Evolutionary conservation across 208 protist species (phyloP).

Genomic region (Giardia muris): DNA sequence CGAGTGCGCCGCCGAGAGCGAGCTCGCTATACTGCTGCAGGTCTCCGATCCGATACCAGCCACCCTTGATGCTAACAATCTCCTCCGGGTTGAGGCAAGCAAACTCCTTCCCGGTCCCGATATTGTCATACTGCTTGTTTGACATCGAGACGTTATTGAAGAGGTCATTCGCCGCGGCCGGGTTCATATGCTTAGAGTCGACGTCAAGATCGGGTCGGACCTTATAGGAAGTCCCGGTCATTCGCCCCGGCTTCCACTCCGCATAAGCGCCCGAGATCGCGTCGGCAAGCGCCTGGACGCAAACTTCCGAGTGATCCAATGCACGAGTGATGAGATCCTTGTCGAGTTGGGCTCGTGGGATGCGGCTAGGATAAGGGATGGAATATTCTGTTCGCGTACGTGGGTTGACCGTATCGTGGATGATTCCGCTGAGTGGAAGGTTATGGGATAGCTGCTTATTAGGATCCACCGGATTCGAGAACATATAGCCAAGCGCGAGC

Average conservation of each 20-base stretch:
- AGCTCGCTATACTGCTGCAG: not conserved
- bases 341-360: not conserved
- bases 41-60: not conserved
- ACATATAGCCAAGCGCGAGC: not conserved
- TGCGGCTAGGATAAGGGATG: not conserved
- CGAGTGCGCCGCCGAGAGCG: not conserved
- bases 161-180: not conserved
- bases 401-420: not conserved
- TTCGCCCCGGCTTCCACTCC: not conserved
- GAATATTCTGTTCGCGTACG: not conserved
- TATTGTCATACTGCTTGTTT: not conserved
- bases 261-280: not conserved
- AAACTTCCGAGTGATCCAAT: not conserved
- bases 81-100: not conserved
- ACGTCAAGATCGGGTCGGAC: not conserved
- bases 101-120: not conserved
- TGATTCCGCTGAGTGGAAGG: too few species aligned
- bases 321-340: not conserved
- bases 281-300: not conserved
- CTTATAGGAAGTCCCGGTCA: constrained; percentile 12
- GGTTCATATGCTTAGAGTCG: not conserved
- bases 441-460: not conserved
- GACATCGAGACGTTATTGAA: not conserved
- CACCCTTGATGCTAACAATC: not conserved
- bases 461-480: not conserved